Evolutionary conservation across 2,329 filamentous ascomycete species (phyloP), one percentile per base, ranked within the genome.

Genomic region (Helminthosporium solani): DNA sequence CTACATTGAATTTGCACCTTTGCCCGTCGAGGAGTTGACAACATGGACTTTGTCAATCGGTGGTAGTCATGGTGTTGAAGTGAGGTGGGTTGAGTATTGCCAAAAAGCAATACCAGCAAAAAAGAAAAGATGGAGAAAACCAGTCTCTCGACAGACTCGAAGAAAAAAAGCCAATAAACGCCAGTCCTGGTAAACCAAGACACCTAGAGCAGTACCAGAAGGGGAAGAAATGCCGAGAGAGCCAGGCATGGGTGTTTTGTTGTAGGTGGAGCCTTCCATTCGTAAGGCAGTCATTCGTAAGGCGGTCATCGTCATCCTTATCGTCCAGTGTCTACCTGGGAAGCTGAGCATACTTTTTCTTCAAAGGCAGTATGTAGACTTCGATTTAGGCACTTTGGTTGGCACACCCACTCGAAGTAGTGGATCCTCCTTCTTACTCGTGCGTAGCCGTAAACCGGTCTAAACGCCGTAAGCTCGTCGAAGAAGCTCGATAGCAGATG

Each of bases 181-280:
- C 37, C 37, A 19, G 28, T n/a, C 28, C 12, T 31, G 28, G 14
- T 14, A 12, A 31, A 31, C 14, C 23, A 23, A 21, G 16, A 21
- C 12, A 11, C 19, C 15, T 8, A 37, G 12, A 37, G 23, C 16
- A 21, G 8, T n/a, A 12, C 6, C 28, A 6, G 14, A 14, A 21
- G 18, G 4, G 16, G 16, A 30, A 39, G 16, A 21, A 5, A 28
- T 28, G 34, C 33, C 40, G 40, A 47, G 40, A 43, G 45, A 31
- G 6, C 40, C 40, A 40, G 41, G 41, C 15, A 21, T 44, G 36
- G 40, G 46, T 47, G 42, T 42, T 40, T 40, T 33, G 44, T 34
- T 28, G 36, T 30, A 33, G 37, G 33, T 18, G 33, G 36, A 33
- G n/a, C 42, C 20, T 19, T 9, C 31, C 33, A 25, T 25, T 9